Base-by-base conservation (phyloP, 2,329 filamentous ascomycete genomes). In the Trichoderma pleuroti region DNA sequence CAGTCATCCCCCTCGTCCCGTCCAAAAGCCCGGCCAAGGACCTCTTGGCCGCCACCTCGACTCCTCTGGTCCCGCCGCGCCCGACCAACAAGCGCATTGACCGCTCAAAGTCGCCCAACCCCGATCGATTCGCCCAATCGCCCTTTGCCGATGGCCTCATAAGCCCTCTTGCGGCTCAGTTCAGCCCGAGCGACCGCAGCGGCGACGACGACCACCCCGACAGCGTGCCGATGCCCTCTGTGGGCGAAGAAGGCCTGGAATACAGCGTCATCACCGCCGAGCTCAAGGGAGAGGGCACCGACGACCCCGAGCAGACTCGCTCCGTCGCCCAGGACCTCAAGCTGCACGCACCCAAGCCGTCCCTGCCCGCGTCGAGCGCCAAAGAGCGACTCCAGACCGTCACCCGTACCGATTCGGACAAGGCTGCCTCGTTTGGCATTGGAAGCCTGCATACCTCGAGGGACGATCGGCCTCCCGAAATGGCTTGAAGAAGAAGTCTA, bases 221-320 rank as follows among this genome's bases (percentile, higher is more conserved):
- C 62, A 97, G 93, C 78, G 93, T 97, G 70, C 88, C 88, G 39
- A 87, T 98, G 78, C 95, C 95, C 18, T 92, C 92, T 1, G 86
- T 97, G 69, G 95, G 95, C 71, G 91, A 98, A 78, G 95, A 98
- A 82, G 95, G 95, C 73, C 89, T 86, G 75, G 95, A 98, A 82
- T 98, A 98, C 82, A 93, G 89, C 66, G 91, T 80, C 26, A 79
- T 86, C 39, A 77, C 84, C 39, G 83, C 85, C n/a, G 85, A 86
- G 72, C 67, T 77, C 64, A 67, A 75, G 61, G 71, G 73, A 24
- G 75, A 74, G 34, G 68, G 73, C 74, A 81, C 82, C 78, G 75
- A 74, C 63, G 80, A 81, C 70, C 76, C 81, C 39, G 87, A 92
- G 76, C 91, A 96, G 80, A 94, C 91, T 24, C 90, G 92, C 77